Percentiles rank a stretch among this genome's conserved stretches.
These are phyloP conservation scores for Populus simonii DNA, from an alignment of 345 rosid genomes.

Conservation along the genomic window DNA sequence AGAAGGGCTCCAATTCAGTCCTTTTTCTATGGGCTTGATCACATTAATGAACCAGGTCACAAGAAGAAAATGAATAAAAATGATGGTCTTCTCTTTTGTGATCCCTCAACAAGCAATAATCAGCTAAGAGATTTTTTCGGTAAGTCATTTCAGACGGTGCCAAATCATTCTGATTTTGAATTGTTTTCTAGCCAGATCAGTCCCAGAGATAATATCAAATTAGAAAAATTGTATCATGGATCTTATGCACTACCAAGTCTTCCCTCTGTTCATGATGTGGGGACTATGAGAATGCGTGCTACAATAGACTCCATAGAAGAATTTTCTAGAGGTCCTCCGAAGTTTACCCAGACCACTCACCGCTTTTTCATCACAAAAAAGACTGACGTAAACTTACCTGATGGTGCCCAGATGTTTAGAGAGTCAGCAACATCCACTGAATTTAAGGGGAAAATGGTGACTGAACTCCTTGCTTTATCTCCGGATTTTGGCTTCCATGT, in stretches of 20 bases:
- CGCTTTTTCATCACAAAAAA: constrained; percentile 38
- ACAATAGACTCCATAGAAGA: constrained; percentile 42
- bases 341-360: constrained; percentile 34
- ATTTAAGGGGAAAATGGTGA: constrained; percentile 41
- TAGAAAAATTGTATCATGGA: constrained; percentile 15
- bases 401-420: constrained; percentile 36
- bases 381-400: constrained; percentile 35
- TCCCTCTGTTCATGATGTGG: constrained; percentile 32
- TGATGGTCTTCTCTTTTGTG: constrained; percentile 16
- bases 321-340: constrained; percentile 27
- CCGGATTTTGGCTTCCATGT: constrained; percentile 34
- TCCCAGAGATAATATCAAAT: constrained; percentile 14
- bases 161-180: constrained; percentile 15
- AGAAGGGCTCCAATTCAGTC: constrained; percentile 22
- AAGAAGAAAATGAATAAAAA: constrained; percentile 38
- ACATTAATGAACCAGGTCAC: constrained; percentile 24
- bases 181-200: constrained; percentile 21
- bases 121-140: constrained; percentile 17
- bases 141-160: constrained; percentile 18
- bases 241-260: constrained; percentile 28
- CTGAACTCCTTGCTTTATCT: constrained; percentile 44
- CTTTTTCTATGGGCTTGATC: constrained; percentile 22
- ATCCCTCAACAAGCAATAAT: constrained; percentile 25
- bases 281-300: constrained; percentile 48
- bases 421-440: constrained; percentile 41